Evolutionary conservation across 192 early-diverging fungal species (phyloP).

Genomic region (Entomortierella chlamydospora): DNA sequence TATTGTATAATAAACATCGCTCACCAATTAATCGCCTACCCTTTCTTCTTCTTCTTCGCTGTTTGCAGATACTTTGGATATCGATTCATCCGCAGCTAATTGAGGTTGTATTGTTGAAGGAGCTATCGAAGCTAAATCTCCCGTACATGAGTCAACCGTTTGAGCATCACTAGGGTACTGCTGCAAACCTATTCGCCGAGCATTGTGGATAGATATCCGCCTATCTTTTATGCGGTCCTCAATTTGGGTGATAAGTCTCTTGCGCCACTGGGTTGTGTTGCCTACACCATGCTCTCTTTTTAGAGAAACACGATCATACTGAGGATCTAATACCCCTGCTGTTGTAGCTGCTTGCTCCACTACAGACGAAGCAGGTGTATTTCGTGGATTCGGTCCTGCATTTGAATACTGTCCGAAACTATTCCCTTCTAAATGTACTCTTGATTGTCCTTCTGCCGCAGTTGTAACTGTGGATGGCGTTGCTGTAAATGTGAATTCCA

Average conservation of each 20-base stretch:
- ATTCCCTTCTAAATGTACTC: not conserved
- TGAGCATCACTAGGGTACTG: not conserved
- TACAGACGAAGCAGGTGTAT: no score
- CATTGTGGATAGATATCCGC: conserved; percentile 34
- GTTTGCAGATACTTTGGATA: not conserved
- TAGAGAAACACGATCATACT: conserved; percentile 25
- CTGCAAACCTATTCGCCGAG: conserved; percentile 15
- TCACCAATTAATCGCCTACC: conserved; percentile 4
- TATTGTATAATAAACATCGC: no score
- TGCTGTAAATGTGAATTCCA: conserved; percentile 36
- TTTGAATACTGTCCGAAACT: not conserved
- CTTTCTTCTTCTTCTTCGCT: conserved; percentile 30
- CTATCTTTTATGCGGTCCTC: conserved; percentile 40
- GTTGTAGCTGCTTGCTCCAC: not conserved
- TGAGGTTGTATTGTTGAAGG: not conserved
- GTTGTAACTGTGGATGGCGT: not conserved
- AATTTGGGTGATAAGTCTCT: conserved; percentile 28
- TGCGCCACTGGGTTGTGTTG: conserved; percentile 39
- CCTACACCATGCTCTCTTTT: conserved; percentile 31
- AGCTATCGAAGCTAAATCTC: not conserved
- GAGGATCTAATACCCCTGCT: not conserved
- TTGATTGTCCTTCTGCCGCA: not conserved
- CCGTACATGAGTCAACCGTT: no score
- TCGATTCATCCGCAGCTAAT: not conserved
- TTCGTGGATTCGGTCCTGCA: not conserved